Evolutionary conservation across 31 red algal genomes (phyloP), one percentile per base, ranked within the genome.

Genomic region (Asparagopsis taxiformis): DNA sequence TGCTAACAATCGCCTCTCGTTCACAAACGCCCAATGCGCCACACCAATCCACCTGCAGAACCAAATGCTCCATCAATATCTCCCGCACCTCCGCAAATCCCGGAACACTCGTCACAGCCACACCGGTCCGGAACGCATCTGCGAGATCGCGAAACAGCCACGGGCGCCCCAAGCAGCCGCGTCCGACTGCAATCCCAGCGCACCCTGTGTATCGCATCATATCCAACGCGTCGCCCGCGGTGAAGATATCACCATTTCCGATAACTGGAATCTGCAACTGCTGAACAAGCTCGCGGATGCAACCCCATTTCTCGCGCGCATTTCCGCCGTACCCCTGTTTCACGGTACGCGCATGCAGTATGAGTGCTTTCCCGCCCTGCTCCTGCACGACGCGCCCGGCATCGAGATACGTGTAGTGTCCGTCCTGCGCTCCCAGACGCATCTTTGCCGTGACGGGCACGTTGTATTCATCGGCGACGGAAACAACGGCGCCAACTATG

Each of bases 381-480:
- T 65, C 82, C 48, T 87, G 56, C 41, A 54, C 50, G 0, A 70
- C 75, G 35, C 57, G 29, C 8, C 65, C 70, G 10, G 54, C 52
- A 13, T 48, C 59, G 48, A 49, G 34, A 26, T 57, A 59, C 23
- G 24, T 74, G 37, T 39, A 20, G 16, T 58, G 25, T 25, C 31
- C 32, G 21, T 36, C 56, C 50, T 39, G 32, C 39, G 57, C 67
- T 17, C 87, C 78, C 1, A 55, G 29, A 16, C 87, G 54, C 46
- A 91, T 82, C 62, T 91, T 91, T 3, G 75, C 77, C 0, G 87
- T 91, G 22, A 91, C 77, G 20, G 87, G 76, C 30, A 87, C 70
- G 2, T 39, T 21, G 0, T 24, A 26, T 1, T 29, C 30, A 21
- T 35, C 33, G 25, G 31, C 68, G 1, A 74, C 75, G 13, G 37